These are phyloP conservation scores for Sordariomycetes sp. DNA, from an alignment of 2,329 filamentous ascomycete species.

Conservation along the genomic window DNA sequence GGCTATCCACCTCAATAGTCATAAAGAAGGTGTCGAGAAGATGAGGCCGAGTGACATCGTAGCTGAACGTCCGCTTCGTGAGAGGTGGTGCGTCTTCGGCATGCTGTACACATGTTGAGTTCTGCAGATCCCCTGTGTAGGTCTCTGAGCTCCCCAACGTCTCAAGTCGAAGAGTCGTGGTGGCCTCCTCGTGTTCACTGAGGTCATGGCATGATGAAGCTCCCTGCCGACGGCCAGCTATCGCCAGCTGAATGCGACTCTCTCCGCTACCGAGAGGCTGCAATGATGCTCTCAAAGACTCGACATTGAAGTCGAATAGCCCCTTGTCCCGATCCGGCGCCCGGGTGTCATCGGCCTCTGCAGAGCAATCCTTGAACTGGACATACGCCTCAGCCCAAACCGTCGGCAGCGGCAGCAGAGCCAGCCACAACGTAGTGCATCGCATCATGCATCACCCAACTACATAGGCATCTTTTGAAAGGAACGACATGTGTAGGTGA, in stretches of 20 bases:
- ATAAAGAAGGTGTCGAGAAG: not conserved
- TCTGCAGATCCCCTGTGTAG: not conserved
- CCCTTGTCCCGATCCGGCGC: too few species aligned
- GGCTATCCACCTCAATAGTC: not conserved
- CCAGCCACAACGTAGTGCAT: too few species aligned
- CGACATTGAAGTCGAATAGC: too few species aligned
- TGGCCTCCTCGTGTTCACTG: not conserved
- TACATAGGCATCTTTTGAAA: too few species aligned
- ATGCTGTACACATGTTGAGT: not conserved
- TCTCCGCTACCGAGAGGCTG: not conserved
- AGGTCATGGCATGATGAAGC: not conserved
- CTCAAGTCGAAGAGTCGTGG: not conserved
- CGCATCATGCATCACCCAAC: too few species aligned
- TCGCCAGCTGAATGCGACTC: not conserved
- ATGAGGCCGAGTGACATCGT: not conserved
- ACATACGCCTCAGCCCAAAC: not conserved
- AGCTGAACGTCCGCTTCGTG: not conserved
- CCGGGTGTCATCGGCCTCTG: too few species aligned
- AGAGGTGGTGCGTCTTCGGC: too few species aligned
- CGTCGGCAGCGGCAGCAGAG: too few species aligned
- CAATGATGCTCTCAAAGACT: too few species aligned
- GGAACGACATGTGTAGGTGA: too few species aligned
- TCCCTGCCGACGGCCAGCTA: not conserved
- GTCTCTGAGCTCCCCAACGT: not conserved
- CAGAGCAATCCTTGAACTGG: not conserved